A percentile compares a stretch with the other conserved stretches of the same genome.
Conservation (phyloP, 2,329 filamentous ascomycete genomes). For the Didymella glomerata region DNA sequence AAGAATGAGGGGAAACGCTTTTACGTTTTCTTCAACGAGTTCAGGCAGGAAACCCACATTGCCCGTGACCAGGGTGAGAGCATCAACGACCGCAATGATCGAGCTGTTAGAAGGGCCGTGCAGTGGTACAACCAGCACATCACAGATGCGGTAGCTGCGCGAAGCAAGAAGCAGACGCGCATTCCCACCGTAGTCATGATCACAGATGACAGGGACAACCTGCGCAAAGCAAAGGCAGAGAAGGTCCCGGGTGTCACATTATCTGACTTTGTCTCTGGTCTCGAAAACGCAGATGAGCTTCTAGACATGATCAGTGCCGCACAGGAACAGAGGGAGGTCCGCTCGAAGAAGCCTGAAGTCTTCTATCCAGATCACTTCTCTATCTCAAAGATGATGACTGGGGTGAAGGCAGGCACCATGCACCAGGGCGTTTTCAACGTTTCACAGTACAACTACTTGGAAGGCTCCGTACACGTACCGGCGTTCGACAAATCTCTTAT, state of each 20-base stretch:
- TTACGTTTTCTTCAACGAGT: conserved; percentile 99
- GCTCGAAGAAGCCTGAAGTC: conserved; percentile 72
- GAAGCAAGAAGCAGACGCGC: conserved; percentile 59
- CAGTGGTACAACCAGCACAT: conserved; percentile 92
- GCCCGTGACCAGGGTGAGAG: conserved; percentile 77
- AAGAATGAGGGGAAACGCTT: conserved; percentile 97
- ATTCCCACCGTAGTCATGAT: conserved; percentile 88
- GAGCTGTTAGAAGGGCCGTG: conserved; percentile 84
- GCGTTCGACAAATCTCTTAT: conserved; percentile 90
- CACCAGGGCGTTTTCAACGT: conserved; percentile 97
- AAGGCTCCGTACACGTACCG: conserved; percentile 88
- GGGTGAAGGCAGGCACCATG: conserved; percentile 83
- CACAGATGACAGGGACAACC: conserved; percentile 88
- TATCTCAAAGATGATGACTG: conserved; percentile 92
- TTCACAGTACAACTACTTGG: conserved; percentile 96
- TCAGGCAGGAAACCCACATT: conserved; percentile 89
- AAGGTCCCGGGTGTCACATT: conserved; percentile 72
- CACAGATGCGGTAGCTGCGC: conserved; percentile 65
- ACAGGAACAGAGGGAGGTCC: conserved; percentile 71
- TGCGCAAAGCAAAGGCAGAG: conserved; percentile 81
- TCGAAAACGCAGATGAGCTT: conserved; percentile 84
- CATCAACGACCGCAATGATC: conserved; percentile 96
- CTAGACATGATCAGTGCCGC: conserved; percentile 92
- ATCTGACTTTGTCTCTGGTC: conserved; percentile 78
- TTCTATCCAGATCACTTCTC: conserved; percentile 91